Base-by-base conservation (phyloP, 345 rosid genomes). In the Sonneratia caseolaris region DNA sequence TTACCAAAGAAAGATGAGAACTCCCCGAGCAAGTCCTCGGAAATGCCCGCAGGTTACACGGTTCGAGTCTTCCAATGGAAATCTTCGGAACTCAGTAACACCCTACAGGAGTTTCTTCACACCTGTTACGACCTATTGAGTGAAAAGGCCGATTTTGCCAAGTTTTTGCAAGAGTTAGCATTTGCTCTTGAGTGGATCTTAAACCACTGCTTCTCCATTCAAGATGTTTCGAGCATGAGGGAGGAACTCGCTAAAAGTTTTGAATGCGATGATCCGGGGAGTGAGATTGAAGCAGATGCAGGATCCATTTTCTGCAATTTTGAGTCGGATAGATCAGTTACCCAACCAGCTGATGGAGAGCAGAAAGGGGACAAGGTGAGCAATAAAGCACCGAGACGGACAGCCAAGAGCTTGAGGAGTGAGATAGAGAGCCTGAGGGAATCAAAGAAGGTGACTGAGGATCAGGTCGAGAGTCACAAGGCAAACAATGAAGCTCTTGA, bases 201-300 rank as follows among this genome's bases (percentile, higher is more conserved):
- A 73, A 91, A 85, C 77, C 95, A 91, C 48, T 91, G 99, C 71
- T 91, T 91, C 76, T 90, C 99, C 70, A 82, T 91, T 67, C 97
- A 91, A 85, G 96, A 91, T 83, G 96, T 90, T 86, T 84, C 97
- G 71, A 87, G 89, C 91, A 94, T 87, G 93, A 87, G 78, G 79
- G 85, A 88, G 71, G 92, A 81, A 72, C 78, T 88, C 37, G 84
- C 82, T 82, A 90, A 86, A 81, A 84, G 84, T 61, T 79, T 81
- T 38, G 85, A 90, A 43, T 84, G 92, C 89, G 97, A 88, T 77
- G 97, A 86, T 67, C 67, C 88, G 14, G 75, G 69, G 51, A 86
- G 88, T 76, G 99, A 84, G 84, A 76, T 82, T 53, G 91, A 91
- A 83, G 78, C 79, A 53, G 97, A 86, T 66, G 80, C 70, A 66